Evolutionary conservation across 2,329 filamentous ascomycete species (phyloP).

Genomic region (Pyricularia grisea): DNA sequence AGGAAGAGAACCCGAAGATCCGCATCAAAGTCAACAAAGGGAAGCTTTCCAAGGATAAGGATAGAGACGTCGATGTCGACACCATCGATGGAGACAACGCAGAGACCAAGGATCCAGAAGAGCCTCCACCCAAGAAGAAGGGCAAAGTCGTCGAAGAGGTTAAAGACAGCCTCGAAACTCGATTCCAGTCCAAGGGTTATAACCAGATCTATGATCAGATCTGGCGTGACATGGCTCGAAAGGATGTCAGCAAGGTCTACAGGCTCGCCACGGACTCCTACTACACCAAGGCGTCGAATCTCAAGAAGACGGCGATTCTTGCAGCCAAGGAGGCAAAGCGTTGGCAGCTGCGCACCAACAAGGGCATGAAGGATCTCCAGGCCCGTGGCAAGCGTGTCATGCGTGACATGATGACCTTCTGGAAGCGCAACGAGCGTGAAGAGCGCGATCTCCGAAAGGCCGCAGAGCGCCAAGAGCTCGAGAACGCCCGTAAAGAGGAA

Average conservation of each 20-base stretch:
- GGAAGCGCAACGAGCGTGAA: conserved; percentile 97
- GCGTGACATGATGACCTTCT: conserved; percentile 99
- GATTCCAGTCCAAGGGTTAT: conserved; percentile 83
- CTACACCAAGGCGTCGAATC: conserved; percentile 81
- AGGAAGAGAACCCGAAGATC: conserved; percentile 46
- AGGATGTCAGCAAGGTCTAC: conserved; percentile 87
- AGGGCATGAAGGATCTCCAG: conserved; percentile 96
- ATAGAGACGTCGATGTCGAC: conserved; percentile 13
- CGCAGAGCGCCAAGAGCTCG: conserved; percentile 90
- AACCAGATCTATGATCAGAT: conserved; percentile 97
- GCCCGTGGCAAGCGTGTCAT: conserved; percentile 95
- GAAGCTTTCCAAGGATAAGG: conserved; percentile 21
- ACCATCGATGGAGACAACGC: conserved; percentile 16
- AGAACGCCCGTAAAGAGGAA: conserved; percentile 93
- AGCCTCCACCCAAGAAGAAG: conserved; percentile 24
- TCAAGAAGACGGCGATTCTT: conserved; percentile 93
- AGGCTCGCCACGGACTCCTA: conserved; percentile 82
- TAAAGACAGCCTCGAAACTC: conserved; percentile 45
- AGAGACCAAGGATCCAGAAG: conserved; percentile 34
- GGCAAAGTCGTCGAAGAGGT: conserved; percentile 34
- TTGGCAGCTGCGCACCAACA: conserved; percentile 97
- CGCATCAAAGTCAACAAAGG: conserved; percentile 52
- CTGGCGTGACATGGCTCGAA: conserved; percentile 87
- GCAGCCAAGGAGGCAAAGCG: conserved; percentile 95
- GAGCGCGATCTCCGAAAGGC: conserved; percentile 90